Evolutionary conservation across 352 stramenopile genomes (phyloP), one percentile per base, ranked within the genome.

Genomic region (Globisporangium radiosum): DNA sequence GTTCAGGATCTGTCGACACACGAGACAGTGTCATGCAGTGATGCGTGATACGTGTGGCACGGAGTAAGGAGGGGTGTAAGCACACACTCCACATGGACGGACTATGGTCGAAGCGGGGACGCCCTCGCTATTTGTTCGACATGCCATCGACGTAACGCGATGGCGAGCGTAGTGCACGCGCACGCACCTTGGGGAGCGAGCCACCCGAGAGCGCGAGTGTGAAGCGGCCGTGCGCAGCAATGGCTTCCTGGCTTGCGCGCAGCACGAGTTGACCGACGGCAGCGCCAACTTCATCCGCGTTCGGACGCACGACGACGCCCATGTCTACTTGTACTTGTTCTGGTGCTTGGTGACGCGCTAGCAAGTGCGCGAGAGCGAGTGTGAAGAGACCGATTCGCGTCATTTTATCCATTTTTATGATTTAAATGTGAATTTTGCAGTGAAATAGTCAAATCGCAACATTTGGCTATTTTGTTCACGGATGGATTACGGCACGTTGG

Each of bases 151-250:
- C 47, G 47, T 11, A 15, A 37, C 50, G 11, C 25, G 25, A 33
- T 3, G 25, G 25, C 25, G 25, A 33, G 25, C 25, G 25, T 33
- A 33, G 25, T 33, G 25, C 25, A 33, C 25, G 25, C 25, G 25
- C 25, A 33, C 56, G 36, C 47, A 93, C 73, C 71, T 86, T 92
- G 25, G 88, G 88, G 49, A 96, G 70, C 9, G 87, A 96, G 43
- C 86, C 86, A 47, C 89, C 89, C 36, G 88, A 97, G 53, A 97
- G 75, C 52, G 89, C 89, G 56, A 97, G 57, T 13, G 80, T 90
- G 69, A 95, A 95, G 64, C 73, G 71, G 51, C 75, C 85, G 52
- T 72, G 63, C 19, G 68, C 53, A 1, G 71, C 68, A 52, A 93
- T 92, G 13, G 80, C 67, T 17, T 87, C 62, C 60, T 84, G 65